A percentile compares a stretch with the other conserved stretches of the same genome.
phyloP scores from a whole-genome alignment of 768 basidiomycete genomes.

The Chlorophyllum brunneum region DNA sequence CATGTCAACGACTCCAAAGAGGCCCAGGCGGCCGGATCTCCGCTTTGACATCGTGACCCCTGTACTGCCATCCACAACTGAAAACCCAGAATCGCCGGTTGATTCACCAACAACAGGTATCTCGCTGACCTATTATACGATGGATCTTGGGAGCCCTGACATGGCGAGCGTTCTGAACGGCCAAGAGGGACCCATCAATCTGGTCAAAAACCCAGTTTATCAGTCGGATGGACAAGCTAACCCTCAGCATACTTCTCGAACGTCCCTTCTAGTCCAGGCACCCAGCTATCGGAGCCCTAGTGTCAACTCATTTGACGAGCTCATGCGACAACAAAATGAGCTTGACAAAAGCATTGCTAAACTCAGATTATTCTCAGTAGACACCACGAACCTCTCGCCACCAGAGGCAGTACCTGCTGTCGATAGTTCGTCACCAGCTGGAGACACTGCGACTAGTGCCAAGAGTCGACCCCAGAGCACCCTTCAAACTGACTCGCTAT shows the following conservation, averaged over 20 bases:
- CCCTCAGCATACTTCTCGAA: conserved; percentile 7
- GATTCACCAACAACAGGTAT: conserved; percentile 17
- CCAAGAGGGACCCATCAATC: conserved; percentile 5
- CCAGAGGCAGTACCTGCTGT: not conserved
- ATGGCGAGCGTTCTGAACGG: not conserved
- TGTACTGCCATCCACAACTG: not conserved
- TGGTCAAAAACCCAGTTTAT: conserved; percentile 40
- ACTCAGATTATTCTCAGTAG: conserved; percentile 42
- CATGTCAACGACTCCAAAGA: not conserved
- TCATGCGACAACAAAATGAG: conserved; percentile 59
- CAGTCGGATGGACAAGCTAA: conserved; percentile 33
- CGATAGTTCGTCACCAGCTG: not conserved
- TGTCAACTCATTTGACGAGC: conserved; percentile 40
- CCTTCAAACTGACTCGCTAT: conserved; percentile 5
- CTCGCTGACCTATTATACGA: conserved; percentile 25
- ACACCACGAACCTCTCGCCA: not conserved
- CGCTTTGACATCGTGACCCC: conserved; percentile 10
- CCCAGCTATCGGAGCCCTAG: conserved; percentile 23
- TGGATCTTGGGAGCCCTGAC: conserved; percentile 14
- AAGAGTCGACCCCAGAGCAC: conserved; percentile 9
- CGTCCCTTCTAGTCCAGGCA: conserved; percentile 11
- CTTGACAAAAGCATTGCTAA: conserved; percentile 63
- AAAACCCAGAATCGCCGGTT: not conserved
- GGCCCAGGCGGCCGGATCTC: conserved; percentile 6
- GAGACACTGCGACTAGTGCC: not conserved